These are phyloP conservation scores for Pyrus hybrid DNA, from an alignment of 331 rosid genomes.

Conservation along the genomic window DNA sequence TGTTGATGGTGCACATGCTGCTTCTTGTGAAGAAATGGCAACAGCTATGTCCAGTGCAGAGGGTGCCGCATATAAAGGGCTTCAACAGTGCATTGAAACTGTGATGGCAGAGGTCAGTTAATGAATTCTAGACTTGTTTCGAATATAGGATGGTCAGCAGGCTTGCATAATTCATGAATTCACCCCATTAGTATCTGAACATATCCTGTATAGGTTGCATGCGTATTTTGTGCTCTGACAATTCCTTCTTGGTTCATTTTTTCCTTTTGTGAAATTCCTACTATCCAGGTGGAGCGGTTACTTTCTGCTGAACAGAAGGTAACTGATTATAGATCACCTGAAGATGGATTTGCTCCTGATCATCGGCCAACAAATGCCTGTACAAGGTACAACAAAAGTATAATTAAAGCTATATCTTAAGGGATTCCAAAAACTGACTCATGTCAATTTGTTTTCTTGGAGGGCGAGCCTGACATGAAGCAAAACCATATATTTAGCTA, in stretches of 20 bases:
- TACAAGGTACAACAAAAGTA: constrained; percentile 48
- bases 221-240: not conserved
- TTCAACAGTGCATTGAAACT: constrained; percentile 90
- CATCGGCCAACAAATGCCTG: constrained; percentile 97
- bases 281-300: constrained; percentile 80
- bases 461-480: not conserved
- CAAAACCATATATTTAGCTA: not conserved
- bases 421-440: not conserved
- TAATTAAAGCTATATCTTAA: not conserved
- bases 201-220: not conserved
- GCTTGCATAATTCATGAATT: not conserved
- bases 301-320: constrained; percentile 97
- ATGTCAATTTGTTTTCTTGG: not conserved
- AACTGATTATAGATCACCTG: constrained; percentile 82
- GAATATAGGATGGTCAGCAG: not conserved
- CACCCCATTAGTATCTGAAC: not conserved
- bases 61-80: constrained; percentile 95
- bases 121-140: not conserved
- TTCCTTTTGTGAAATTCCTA: constrained; percentile 4
- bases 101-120: constrained; percentile 97
- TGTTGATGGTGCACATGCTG: constrained; percentile 98
- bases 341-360: constrained; percentile 92
- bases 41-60: constrained; percentile 98
- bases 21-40: constrained; percentile 99
- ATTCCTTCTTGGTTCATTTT: not conserved